A percentile compares a stretch with the other conserved stretches of the same genome.
phyloP scores from a whole-genome alignment of 306 rosid genomes.

The Luffa acutangula region DNA sequence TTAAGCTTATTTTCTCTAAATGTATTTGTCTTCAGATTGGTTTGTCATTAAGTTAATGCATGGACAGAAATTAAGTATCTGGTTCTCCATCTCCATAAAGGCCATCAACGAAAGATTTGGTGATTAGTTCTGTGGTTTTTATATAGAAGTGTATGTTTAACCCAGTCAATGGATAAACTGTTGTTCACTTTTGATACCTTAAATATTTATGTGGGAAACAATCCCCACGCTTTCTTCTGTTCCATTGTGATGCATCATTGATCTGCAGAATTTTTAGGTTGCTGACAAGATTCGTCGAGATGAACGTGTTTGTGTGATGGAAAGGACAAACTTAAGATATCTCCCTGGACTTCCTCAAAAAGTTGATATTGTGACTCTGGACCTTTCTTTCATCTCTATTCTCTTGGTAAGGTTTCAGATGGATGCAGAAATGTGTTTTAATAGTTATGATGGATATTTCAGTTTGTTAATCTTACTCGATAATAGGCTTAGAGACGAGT shows the following conservation, averaged over 20 bases:
- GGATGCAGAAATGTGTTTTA: too few species aligned
- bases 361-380: constrained; percentile 87
- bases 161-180: background rate
- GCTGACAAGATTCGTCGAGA: constrained; percentile 75
- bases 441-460: too few species aligned
- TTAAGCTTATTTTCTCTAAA: too few species aligned
- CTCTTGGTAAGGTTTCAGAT: constrained; percentile 51
- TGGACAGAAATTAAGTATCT: too few species aligned
- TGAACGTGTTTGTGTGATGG: constrained; percentile 75
- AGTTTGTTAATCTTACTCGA: too few species aligned
- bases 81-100: too few species aligned
- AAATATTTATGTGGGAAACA: background rate
- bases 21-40: too few species aligned
- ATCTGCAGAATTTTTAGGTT: constrained; percentile 39
- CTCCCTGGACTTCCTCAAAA: constrained; percentile 73
- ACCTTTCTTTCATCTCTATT: constrained; percentile 92
- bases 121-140: too few species aligned
- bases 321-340: constrained; percentile 79
- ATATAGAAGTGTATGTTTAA: background rate
- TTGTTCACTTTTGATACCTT: background rate
- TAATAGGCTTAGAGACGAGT: too few species aligned
- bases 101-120: too few species aligned
- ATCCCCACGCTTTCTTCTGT: background rate
- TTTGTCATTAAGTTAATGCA: too few species aligned
- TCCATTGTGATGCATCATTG: background rate